Conservation (phyloP, 1,284 basidiomycete genomes). For the Leccinum pallidistipes region DNA sequence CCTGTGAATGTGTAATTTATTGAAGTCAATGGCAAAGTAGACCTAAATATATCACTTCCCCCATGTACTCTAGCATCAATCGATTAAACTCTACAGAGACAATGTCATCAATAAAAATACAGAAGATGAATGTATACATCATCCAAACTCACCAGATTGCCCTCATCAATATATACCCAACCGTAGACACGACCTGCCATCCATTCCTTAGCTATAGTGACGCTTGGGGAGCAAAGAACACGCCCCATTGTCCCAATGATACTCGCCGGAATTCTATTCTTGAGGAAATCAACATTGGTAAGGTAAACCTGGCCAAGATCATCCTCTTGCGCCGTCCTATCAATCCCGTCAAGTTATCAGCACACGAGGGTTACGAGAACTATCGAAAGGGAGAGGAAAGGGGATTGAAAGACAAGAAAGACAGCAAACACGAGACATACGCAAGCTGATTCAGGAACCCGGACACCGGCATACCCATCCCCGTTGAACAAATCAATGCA, state of each 20-base stretch:
- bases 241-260: slow-evolving; percentile 80
- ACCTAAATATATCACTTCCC: neutral
- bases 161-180: slow-evolving; percentile 27
- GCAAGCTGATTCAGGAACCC: slow-evolving; percentile 89
- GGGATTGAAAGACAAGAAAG: no score
- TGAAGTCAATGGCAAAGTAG: neutral
- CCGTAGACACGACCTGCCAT: slow-evolving; percentile 21
- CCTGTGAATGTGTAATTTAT: no score
- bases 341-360: neutral
- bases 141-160: slow-evolving; percentile 17
- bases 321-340: slow-evolving; percentile 92
- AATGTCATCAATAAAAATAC: neutral
- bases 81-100: neutral
- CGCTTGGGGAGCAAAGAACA: slow-evolving; percentile 3
- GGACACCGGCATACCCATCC: neutral
- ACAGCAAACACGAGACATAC: no score
- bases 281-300: slow-evolving; percentile 88
- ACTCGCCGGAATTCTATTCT: slow-evolving; percentile 91
- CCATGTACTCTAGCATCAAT: neutral
- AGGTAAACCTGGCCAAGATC: slow-evolving; percentile 90
- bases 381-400: neutral
- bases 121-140: neutral
- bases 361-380: neutral
- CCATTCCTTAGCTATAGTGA: slow-evolving; percentile 1
- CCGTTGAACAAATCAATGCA: neutral